Conservation (phyloP, 192 early-diverging fungal species). For the Coemansia sp. region DNA sequence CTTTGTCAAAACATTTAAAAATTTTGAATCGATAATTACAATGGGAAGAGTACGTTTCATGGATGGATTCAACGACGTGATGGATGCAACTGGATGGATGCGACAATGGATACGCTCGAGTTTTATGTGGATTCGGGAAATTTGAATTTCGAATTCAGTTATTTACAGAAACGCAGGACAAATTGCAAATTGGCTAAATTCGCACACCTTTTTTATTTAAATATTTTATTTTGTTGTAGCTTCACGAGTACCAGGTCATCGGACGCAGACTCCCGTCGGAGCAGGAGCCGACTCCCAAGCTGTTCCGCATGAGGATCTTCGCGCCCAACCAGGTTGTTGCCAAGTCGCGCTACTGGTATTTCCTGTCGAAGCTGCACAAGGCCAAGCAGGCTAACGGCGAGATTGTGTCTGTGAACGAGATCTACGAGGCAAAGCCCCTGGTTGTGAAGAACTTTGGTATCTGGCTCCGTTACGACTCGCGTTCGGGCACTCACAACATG, state of each 20-base stretch:
- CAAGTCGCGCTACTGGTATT: conserved; percentile 99
- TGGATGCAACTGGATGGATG: conserved; percentile 25
- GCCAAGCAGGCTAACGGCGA: conserved; percentile 99
- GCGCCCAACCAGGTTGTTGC: conserved; percentile 98
- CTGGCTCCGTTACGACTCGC: conserved; percentile 99
- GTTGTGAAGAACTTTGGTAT: conserved; percentile 98
- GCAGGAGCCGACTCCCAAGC: conserved; percentile 89
- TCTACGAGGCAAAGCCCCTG: conserved; percentile 92
- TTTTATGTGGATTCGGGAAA: background rate
- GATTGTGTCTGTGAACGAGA: conserved; percentile 97
- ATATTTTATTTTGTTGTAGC: conserved; percentile 27
- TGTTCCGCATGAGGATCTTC: conserved; percentile 99
- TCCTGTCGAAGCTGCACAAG: conserved; percentile 97
- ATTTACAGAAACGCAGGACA: background rate
- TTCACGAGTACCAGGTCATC: conserved; percentile 82
- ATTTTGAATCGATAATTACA: conserved; percentile 21
- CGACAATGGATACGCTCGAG: conserved; percentile 4
- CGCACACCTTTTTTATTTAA: background rate
- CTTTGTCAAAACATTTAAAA: conserved; percentile 13
- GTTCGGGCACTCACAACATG: conserved; percentile 99
- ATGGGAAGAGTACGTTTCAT: conserved; percentile 47
- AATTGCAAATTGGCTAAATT: background rate
- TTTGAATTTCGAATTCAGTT: background rate
- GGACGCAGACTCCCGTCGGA: conserved; percentile 93
- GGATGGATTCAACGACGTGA: conserved; percentile 14